These are phyloP conservation scores for Sabuloglossum arenarium DNA, from an alignment of 495 filamentous ascomycete species.

Conservation along the genomic window DNA sequence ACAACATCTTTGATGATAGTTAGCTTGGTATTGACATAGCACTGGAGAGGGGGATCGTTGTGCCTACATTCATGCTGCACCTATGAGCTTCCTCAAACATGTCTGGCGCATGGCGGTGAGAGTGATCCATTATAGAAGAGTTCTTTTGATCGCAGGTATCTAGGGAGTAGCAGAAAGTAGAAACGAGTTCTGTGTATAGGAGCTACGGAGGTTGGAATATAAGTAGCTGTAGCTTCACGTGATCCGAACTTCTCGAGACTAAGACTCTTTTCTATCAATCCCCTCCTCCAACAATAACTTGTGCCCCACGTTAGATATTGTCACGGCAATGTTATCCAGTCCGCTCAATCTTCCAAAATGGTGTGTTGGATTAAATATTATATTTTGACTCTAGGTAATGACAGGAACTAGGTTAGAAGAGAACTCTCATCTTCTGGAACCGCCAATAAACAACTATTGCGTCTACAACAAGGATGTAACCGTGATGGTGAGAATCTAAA, in stretches of 20 bases:
- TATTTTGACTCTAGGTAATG: background rate
- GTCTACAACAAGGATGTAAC: constrained; percentile 68
- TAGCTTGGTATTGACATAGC: background rate
- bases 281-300: background rate
- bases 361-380: constrained; percentile 19
- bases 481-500: constrained; percentile 37
- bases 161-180: background rate
- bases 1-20: constrained; percentile 52
- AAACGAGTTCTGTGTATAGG: no score
- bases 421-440: constrained; percentile 83
- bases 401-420: constrained; percentile 50
- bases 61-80: constrained; percentile 71
- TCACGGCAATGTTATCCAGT: constrained; percentile 22
- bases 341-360: constrained; percentile 75
- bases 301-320: background rate
- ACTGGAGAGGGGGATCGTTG: background rate
- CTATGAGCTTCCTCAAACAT: constrained; percentile 13
- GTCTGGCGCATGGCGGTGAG: background rate
- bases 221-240: background rate
- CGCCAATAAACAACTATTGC: constrained; percentile 93
- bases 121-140: constrained; percentile 22
- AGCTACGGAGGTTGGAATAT: background rate
- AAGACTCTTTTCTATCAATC: no score
- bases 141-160: constrained; percentile 9
- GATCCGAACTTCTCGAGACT: no score